phyloP scores from a whole-genome alignment of 2,329 filamentous ascomycete genomes.

The Neofusicoccum ribis region DNA sequence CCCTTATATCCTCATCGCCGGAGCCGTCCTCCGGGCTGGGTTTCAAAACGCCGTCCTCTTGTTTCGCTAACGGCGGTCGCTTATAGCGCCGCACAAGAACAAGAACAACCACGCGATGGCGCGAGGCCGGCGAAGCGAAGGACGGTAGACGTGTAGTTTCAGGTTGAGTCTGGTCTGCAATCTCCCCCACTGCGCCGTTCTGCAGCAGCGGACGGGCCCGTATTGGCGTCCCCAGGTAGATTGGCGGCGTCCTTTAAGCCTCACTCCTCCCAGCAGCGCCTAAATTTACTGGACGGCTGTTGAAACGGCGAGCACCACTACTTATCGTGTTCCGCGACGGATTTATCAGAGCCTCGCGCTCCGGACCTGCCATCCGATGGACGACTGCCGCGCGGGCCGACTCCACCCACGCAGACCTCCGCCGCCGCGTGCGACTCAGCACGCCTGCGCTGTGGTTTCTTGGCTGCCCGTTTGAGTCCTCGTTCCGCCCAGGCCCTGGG shows the following conservation, averaged over 20 bases:
- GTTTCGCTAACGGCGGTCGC: not conserved
- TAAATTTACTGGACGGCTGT: not conserved
- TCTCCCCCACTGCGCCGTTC: not conserved
- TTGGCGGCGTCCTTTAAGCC: not conserved
- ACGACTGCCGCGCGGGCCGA: not conserved
- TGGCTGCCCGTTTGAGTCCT: not conserved
- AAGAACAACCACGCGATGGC: not conserved
- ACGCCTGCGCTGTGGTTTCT: not conserved
- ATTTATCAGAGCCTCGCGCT: not conserved
- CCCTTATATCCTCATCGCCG: too few species aligned
- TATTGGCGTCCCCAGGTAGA: not conserved
- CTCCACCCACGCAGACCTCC: not conserved
- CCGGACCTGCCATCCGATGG: not conserved
- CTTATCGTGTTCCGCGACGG: not conserved
- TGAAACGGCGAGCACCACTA: not conserved
- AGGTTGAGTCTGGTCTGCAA: not conserved
- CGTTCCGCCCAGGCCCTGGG: not conserved
- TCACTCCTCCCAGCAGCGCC: not conserved
- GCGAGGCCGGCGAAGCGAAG: not conserved
- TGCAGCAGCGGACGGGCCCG: not conserved
- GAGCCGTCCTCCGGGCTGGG: too few species aligned
- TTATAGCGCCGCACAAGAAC: not conserved
- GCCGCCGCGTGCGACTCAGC: not conserved
- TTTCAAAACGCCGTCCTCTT: too few species aligned
- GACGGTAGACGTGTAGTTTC: constrained; percentile 1